Base-by-base conservation (phyloP, 352 stramenopile species). In the Phytophthora syringae region DNA sequence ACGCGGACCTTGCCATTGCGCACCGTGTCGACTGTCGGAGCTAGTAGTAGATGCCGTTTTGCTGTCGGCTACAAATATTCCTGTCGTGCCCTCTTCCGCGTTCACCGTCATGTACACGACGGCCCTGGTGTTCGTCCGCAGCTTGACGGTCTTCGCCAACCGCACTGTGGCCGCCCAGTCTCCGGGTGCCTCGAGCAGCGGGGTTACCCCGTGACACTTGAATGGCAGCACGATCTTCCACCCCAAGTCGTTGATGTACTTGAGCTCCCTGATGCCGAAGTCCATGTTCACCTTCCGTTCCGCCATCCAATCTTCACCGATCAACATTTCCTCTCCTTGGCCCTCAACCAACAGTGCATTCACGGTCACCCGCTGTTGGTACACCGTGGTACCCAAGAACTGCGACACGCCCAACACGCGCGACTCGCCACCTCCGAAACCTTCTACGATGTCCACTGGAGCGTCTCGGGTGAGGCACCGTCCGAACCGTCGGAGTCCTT, bases 81-180 rank as follows among this genome's bases (percentile, higher is more conserved):
- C 27, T 39, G 40, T 20, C 2, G 44, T n/a, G 0, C 52, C 60
- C 10, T 69, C 60, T 1, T 7, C 15, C 18, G 52, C 45, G 5
- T 45, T 18, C 7, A 70, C 52, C 12, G 25, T 28, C 18, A 70
- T 18, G 0, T 37, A 16, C 13, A 70, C 13, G 3, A 61, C n/a
- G 9, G 18, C 57, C 1, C 34, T 13, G 0, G 55, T 56, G 42
- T 61, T 55, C 4, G 62, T 48, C 7, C 27, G 20, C 5, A 70
- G 32, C 54, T 63, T 70, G 13, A 34, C 49, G 1, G 18, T 36
- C 32, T 45, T 55, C 16, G 40, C 18, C 22, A 70, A 13, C 0
- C 49, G 37, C 25, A 64, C 53, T 0, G 18, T 30, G 0, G 21
- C 43, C 3, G 2, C 21, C 10, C 30, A 12, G 11, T 43, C 52